Evolutionary conservation across 495 filamentous ascomycete species (phyloP).

Genomic region (Penicilliopsis zonata): DNA sequence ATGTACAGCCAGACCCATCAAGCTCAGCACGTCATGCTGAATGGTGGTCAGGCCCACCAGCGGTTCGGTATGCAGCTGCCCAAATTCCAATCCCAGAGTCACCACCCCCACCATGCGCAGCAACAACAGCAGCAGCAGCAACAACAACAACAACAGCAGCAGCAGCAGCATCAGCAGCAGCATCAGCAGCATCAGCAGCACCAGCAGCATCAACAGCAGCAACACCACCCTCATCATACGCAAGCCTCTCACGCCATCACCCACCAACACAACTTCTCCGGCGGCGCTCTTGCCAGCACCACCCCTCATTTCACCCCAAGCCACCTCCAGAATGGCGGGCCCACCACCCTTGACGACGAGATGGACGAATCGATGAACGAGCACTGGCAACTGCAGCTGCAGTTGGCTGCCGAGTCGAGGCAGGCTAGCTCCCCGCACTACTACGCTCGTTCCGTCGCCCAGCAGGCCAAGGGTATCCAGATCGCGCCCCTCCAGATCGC

Average conservation of each 20-base stretch:
- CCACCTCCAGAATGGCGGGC: slow-evolving; percentile 66
- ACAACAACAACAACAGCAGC: slow-evolving; percentile 70
- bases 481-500: slow-evolving; percentile 40
- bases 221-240: slow-evolving; percentile 61
- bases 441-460: slow-evolving; percentile 47
- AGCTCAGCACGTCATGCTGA: slow-evolving; percentile 71
- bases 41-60: slow-evolving; percentile 47
- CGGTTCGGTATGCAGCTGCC: slow-evolving; percentile 53
- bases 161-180: slow-evolving; percentile 67
- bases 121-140: slow-evolving; percentile 65
- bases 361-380: slow-evolving; percentile 55
- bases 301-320: slow-evolving; percentile 65
- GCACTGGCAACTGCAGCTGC: slow-evolving; percentile 82
- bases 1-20: slow-evolving; percentile 81
- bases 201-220: slow-evolving; percentile 63
- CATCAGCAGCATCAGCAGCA: slow-evolving; percentile 59
- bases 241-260: slow-evolving; percentile 52
- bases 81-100: slow-evolving; percentile 58
- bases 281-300: slow-evolving; percentile 56
- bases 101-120: slow-evolving; percentile 62
- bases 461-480: slow-evolving; percentile 49
- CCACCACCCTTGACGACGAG: slow-evolving; percentile 41
- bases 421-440: slow-evolving; percentile 51
- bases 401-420: slow-evolving; percentile 60
- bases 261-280: slow-evolving; percentile 74